Conservation (phyloP, 2,329 filamentous ascomycete species). For the Zalaria sp. region DNA sequence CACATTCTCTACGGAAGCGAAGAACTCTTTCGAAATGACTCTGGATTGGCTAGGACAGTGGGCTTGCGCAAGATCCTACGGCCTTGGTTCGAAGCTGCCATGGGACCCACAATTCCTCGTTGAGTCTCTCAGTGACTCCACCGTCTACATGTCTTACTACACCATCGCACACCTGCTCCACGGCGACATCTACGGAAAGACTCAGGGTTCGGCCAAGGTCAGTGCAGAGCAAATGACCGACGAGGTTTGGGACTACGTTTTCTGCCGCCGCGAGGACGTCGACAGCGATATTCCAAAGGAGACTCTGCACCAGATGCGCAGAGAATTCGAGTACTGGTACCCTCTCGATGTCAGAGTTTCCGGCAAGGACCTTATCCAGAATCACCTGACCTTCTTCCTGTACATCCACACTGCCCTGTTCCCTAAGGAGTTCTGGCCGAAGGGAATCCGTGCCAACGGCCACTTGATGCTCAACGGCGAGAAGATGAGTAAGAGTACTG, state of each 20-base stretch:
- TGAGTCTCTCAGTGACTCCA: constrained; percentile 82
- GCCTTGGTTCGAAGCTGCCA: constrained; percentile 83
- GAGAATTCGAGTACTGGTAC: constrained; percentile 96
- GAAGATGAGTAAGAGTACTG: constrained; percentile 97
- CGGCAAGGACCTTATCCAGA: constrained; percentile 85
- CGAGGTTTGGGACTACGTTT: constrained; percentile 93
- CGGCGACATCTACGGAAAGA: constrained; percentile 71
- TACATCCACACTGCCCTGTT: constrained; percentile 91
- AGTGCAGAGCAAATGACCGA: constrained; percentile 79
- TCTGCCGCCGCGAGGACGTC: constrained; percentile 61
- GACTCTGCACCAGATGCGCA: constrained; percentile 63
- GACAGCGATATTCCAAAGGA: constrained; percentile 59
- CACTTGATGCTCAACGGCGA: constrained; percentile 90
- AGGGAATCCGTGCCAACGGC: constrained; percentile 74
- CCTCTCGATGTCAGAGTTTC: constrained; percentile 77
- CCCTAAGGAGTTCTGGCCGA: constrained; percentile 76
- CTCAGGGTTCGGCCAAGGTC: constrained; percentile 54
- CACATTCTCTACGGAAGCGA: constrained; percentile 52
- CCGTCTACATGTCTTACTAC: constrained; percentile 81
- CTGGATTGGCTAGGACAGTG: constrained; percentile 90
- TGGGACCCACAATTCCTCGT: constrained; percentile 89
- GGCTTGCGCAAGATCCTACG: constrained; percentile 86
- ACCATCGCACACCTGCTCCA: constrained; percentile 42
- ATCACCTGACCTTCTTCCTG: constrained; percentile 92
- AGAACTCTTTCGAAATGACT: constrained; percentile 59